Evolutionary conservation across 805 yeast species (phyloP), one percentile per base, ranked within the genome.

Genomic region (Saturnispora serradocipensis): DNA sequence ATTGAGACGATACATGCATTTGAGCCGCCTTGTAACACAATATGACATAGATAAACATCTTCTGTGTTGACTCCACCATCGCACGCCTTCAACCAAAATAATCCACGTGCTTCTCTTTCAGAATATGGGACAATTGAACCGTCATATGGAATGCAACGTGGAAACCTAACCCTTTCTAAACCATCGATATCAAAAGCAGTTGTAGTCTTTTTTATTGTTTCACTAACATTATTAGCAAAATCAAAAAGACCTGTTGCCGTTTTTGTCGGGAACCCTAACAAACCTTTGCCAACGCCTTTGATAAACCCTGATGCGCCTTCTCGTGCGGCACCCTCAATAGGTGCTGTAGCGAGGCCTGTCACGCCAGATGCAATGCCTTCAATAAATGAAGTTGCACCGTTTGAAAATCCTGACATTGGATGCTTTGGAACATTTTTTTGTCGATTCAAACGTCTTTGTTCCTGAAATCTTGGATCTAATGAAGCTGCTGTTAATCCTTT

Each of bases 191-290:
- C 96, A 63, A 88, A 84, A 1, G 86, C 91, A 0, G 96, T 87
- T 0, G 99, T 88, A 0, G 97, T 87, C 64, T 84, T 90, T 54
- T 90, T 76, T 46, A 95, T 89, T 27, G 98, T 98, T 64, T 90
- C 97, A 69, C 96, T 83, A 36, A 93, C 82, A 66, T 88, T 91
- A 50, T 86, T 85, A 0, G 98, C 96, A 56, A 95, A 73, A 64
- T 93, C 99, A 58, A 93, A 83, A 24, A 93, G 65, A 11, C 99
- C 99, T 58, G 91, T 89, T 0, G 97, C 96, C 0, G 98, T 88
- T 71, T 93, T 93, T 0, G 99, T 90, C 0, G 99, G 99, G 30
- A 95, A 69, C 0, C 99, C 99, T 52, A 93, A 80, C n/a, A 95
- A 62, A 11, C 99, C 99, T 61, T 84, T 86, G 4, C 99, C 99